Evolutionary conservation across 1,284 basidiomycete species (phyloP), one percentile per base, ranked within the genome.

Genomic region (Microbotryum silenes-acaulis): DNA sequence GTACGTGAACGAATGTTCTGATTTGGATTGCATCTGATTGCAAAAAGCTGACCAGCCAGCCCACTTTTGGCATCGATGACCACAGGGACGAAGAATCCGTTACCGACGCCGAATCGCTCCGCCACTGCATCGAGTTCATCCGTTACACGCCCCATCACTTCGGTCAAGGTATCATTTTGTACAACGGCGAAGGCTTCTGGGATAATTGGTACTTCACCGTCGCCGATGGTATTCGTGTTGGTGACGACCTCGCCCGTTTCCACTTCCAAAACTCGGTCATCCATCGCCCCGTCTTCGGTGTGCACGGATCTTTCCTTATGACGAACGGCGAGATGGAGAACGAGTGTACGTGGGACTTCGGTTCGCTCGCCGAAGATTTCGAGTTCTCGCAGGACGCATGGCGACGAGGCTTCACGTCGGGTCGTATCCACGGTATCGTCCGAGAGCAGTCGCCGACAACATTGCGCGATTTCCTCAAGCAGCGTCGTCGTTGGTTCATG

Each of bases 141-240:
- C 72, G 76, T 37, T 74, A 74, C 72, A 76, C 75, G 29, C 72
- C 73, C n/a, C 75, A 75, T 45, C 75, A 77, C 63, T 75, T 77
- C 62, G 76, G 76, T 42, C 76, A 77, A 70, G 76, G 76, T 50
- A 77, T 77, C 63, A 77, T 77, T 56, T 70, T 77, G 47, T 77
- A 77, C 71, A 77, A 77, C 65, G 76, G 76, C 37, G 74, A 75
- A 71, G 74, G 75, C 18, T 77, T 75, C 68, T 77, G 75, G 75
- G 73, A 73, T 64, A 76, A 76, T 67, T 77, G 76, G 76, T 75
- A 75, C 71, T 77, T 77, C 58, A 75, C 75, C n/a, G 75, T 77
- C 9, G 76, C 76, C 25, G 76, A 77, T 63, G 74, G 75, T 63
- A 75, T 77, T 50, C 75, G 76, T 71, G 75, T 77, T 51, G 76